Conservation (phyloP, 306 rosid genomes). For the Dryas alaskensis region DNA sequence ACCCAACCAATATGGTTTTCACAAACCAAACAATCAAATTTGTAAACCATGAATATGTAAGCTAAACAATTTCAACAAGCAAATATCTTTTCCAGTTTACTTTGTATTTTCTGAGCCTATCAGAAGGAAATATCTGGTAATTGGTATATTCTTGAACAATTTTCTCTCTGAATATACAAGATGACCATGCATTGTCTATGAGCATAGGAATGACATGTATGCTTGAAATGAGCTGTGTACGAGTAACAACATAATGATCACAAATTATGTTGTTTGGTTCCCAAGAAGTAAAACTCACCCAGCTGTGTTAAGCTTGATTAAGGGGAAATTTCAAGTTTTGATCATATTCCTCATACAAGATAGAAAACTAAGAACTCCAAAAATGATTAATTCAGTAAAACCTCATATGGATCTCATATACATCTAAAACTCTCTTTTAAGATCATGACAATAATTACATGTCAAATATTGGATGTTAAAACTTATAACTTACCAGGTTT, state of each 20-base stretch:
- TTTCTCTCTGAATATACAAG: not conserved
- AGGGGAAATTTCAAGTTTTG: not conserved
- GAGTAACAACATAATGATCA: not conserved
- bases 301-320: not conserved
- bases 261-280: not conserved
- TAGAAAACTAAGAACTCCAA: not conserved
- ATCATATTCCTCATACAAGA: not conserved
- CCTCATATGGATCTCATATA: not conserved
- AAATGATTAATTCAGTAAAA: not conserved
- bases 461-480: not conserved
- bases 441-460: not conserved
- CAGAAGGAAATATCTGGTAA: no score
- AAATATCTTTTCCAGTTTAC: not conserved
- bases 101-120: not conserved
- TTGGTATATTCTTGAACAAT: not conserved
- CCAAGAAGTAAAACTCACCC: not conserved
- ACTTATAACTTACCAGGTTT: slow-evolving; percentile 37
- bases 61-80: not conserved
- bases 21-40: not conserved
- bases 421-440: not conserved
- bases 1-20: no score
- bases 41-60: not conserved
- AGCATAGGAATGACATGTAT: not conserved
- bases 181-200: not conserved
- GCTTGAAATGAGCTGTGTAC: no score